These are phyloP conservation scores for Cystobasidium sp. DNA, from an alignment of 1,284 basidiomycete genomes.

Conservation along the genomic window DNA sequence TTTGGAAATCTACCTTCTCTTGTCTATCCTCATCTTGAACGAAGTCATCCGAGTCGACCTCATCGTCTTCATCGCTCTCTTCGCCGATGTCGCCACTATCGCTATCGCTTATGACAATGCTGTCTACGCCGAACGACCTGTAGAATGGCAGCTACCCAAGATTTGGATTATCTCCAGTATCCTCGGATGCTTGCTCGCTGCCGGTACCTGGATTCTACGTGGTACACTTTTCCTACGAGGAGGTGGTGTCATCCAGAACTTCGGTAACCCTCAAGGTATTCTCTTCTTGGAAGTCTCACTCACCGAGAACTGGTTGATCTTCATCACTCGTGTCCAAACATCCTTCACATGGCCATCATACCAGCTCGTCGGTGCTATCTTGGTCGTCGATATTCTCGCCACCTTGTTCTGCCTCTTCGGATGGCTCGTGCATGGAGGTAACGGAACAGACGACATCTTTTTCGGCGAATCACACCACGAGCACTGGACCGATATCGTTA, in stretches of 20 bases:
- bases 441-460: conserved; percentile 50
- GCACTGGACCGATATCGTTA: conserved; percentile 61
- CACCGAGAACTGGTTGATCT: conserved; percentile 61
- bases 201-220: conserved; percentile 63
- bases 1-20: conserved; percentile 63
- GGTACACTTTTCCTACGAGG: conserved; percentile 61
- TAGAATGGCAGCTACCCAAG: conserved; percentile 66
- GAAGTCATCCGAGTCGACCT: conserved; percentile 65
- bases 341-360: conserved; percentile 57
- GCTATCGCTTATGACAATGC: conserved; percentile 60
- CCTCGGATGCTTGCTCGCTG: conserved; percentile 60
- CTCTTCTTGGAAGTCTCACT: conserved; percentile 65
- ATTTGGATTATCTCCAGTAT: conserved; percentile 64
- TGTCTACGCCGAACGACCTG: conserved; percentile 61
- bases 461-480: conserved; percentile 37
- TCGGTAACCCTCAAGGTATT: conserved; percentile 61
- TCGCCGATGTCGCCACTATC: conserved; percentile 60
- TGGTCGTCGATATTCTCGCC: conserved; percentile 62
- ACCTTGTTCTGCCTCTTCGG: conserved; percentile 62
- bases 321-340: conserved; percentile 54
- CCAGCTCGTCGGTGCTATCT: conserved; percentile 61
- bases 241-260: conserved; percentile 64
- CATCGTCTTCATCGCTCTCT: conserved; percentile 65
- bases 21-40: conserved; percentile 63
- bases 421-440: conserved; percentile 62